Base-by-base conservation (phyloP, 352 stramenopile genomes). In the Phytophthora capsici region DNA sequence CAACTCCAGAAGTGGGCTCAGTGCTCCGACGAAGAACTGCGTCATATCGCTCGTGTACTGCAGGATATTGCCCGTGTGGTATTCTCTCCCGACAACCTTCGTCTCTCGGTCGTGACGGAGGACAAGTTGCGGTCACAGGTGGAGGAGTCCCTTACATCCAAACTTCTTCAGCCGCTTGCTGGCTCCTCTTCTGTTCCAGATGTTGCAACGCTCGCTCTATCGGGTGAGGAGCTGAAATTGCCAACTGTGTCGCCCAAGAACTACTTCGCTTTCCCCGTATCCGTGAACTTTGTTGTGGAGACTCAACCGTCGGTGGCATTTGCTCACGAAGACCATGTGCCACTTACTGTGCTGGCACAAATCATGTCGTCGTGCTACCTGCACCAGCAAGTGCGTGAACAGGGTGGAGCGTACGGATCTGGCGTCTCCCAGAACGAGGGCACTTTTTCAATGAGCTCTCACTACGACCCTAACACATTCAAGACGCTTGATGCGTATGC, bases 311-410 rank as follows among this genome's bases (percentile, higher is more conserved):
- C 82, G 0, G 87, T 94, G 47, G 78, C 84, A 48, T 89, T 94
- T 60, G 69, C 82, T 7, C 83, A 95, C 57, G 34, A 70, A 4
- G 85, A 95, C 63, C 85, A 95, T 57, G 83, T 93, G 45, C 75
- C 85, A 23, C 71, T 95, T 19, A 86, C 71, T 10, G 82, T 95
- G 44, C 69, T 95, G 16, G 73, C 84, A 22, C 84, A 93, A 72
- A 90, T 95, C 26, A 88, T 93, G 74, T 93, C 85, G 51, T 94
- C 87, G 44, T 95, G 87, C 69, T 91, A 80, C 30, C 38, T 95
- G 48, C 87, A 95, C 43, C 87, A 94, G 60, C 81, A 88, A 51
- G 87, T 95, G 47, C 83, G 87, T 36, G 87, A 95, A 38, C 75
- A 91, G 34, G 87, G 87, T 20, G 87, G 87, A 45, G 87, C 87